Percentiles rank a stretch among this genome's conserved stretches.
phyloP scores from a whole-genome alignment of 768 basidiomycete species.

The Xerocomellus chrysenteron region DNA sequence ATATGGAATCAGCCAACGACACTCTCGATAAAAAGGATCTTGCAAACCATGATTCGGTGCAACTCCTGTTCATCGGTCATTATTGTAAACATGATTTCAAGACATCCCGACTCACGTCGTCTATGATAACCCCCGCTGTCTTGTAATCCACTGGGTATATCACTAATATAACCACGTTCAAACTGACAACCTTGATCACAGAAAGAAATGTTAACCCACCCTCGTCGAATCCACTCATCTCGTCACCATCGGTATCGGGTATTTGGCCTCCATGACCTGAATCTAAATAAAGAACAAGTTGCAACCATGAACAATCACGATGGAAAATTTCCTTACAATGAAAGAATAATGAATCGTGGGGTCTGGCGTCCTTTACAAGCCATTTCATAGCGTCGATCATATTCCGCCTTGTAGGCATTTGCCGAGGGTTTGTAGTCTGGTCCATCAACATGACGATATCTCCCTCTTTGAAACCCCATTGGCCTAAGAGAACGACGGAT shows the following conservation, averaged over 20 bases:
- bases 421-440: conserved; percentile 40
- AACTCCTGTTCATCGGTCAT: conserved; percentile 31
- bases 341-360: conserved; percentile 75
- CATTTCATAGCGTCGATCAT: conserved; percentile 60
- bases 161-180: conserved; percentile 38
- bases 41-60: conserved; percentile 42
- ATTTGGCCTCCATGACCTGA: conserved; percentile 97
- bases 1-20: neutral
- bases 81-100: neutral
- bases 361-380: conserved; percentile 66
- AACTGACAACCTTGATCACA: neutral
- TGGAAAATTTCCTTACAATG: conserved; percentile 46
- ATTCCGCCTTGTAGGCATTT: conserved; percentile 51
- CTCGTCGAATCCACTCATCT: conserved; percentile 80
- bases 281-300: conserved; percentile 42
- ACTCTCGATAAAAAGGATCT: neutral
- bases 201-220: conserved; percentile 35
- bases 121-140: conserved; percentile 72
- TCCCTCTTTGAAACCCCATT: conserved; percentile 48
- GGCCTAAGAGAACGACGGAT: conserved; percentile 24
- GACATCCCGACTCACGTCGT: conserved; percentile 51
- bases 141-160: conserved; percentile 92
- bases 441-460: conserved; percentile 61
- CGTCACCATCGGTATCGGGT: conserved; percentile 72
- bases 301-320: neutral